Evolutionary conservation across 139 green algal genomes (phyloP).

Genomic region (Desmodesmus armatus): DNA sequence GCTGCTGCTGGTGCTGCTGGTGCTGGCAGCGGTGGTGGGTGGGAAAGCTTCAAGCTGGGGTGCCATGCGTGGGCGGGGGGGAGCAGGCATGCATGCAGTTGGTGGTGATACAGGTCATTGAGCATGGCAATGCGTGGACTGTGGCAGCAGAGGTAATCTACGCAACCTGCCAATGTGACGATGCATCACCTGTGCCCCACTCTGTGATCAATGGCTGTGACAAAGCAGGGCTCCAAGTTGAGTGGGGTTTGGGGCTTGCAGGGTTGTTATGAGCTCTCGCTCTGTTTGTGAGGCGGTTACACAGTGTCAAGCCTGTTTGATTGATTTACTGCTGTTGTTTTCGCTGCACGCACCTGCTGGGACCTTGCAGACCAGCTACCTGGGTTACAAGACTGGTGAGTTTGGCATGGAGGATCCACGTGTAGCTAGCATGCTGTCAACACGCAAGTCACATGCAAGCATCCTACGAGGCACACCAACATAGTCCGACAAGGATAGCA

Average conservation of each 20-base stretch:
- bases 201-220: neutral
- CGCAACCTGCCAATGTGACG: neutral
- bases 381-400: slow-evolving; percentile 56
- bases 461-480: too few relatives aligned
- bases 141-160: neutral
- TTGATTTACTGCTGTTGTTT: neutral
- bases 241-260: neutral
- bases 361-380: slow-evolving; percentile 61
- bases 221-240: neutral
- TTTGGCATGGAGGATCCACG: too few relatives aligned
- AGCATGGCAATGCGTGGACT: neutral
- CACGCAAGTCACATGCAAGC: too few relatives aligned
- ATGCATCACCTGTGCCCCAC: neutral
- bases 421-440: too few relatives aligned
- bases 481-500: too few relatives aligned
- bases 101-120: neutral
- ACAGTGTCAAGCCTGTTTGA: neutral
- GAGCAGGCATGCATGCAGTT: too few relatives aligned
- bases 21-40: neutral
- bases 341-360: neutral
- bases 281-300: neutral
- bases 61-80: too few relatives aligned
- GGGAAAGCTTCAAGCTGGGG: too few relatives aligned
- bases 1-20: neutral
- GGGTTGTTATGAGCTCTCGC: neutral